Evolutionary conservation across 2,329 filamentous ascomycete genomes (phyloP), one percentile per base, ranked within the genome.

Genomic region (Claviceps purpurea): DNA sequence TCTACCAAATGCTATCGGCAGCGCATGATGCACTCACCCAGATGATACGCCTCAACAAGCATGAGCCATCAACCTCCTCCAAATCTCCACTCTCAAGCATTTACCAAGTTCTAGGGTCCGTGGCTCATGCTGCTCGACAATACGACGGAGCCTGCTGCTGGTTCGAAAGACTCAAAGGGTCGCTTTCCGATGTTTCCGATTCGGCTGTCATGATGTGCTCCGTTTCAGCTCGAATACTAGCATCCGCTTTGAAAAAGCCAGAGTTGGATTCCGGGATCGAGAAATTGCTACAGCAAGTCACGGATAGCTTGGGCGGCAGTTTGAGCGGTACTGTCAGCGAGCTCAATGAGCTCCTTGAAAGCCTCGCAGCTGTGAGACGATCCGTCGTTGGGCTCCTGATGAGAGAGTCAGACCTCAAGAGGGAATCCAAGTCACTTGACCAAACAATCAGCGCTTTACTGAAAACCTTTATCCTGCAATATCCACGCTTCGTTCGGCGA

Each of bases 311-410:
- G n/a, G 76, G 80, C 53, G 77, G 77, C 0, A 71, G 76, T 13
- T 68, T 85, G 37, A 78, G 78, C 55, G 81, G 81, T 3, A 80
- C 79, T 30, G 68, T 72, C 7, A 63, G 68, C 1, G 81, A 84
- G 54, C 70, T 85, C 34, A 79, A 84, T 45, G 79, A 83, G 50
- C 70, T 85, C 1, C 65, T 85, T 24, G 68, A 70, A 7, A 78
- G 77, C 54, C 67, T 84, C 5, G 79, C 75, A 38, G 65, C 71
- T 2, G 72, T 77, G 18, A 71, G 81, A 55, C 77, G 77, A 56
- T 74, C 76, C 4, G 73, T 73, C 1, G 73, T 81, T 49, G 71
- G 70, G 2, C 54, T 78, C 5, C 62, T 84, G 4, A 64, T 67
- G 55, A 61, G 56, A 7, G 60, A 57, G 10, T 53, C 62, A 26